phyloP scores from a whole-genome alignment of 2,329 filamentous ascomycete genomes.

The Sordariomycetes sp. region DNA sequence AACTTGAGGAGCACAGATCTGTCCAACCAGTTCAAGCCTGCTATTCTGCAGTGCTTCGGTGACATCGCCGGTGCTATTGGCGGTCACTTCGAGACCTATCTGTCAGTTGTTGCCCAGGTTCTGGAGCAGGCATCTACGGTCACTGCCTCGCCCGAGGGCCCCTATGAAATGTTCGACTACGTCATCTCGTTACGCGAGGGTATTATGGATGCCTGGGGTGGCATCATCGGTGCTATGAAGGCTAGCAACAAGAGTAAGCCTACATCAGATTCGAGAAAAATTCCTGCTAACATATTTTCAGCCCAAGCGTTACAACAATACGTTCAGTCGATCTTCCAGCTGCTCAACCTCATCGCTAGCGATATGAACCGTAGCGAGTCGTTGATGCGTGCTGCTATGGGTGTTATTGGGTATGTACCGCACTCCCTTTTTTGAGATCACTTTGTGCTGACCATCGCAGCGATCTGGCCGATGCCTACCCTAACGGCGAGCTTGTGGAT shows the following conservation, averaged over 20 bases:
- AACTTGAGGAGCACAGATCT: slow-evolving; percentile 83
- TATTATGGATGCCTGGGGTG: slow-evolving; percentile 98
- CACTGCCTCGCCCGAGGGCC: slow-evolving; percentile 66
- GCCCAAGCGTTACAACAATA: slow-evolving; percentile 66
- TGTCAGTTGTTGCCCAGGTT: slow-evolving; percentile 86
- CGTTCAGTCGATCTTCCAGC: slow-evolving; percentile 76
- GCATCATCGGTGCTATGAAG: slow-evolving; percentile 93
- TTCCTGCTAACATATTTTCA: too few relatives aligned
- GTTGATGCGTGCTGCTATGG: slow-evolving; percentile 89
- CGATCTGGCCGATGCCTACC: slow-evolving; percentile 90
- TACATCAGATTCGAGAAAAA: too few relatives aligned
- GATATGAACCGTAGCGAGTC: slow-evolving; percentile 87
- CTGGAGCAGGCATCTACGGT: slow-evolving; percentile 87
- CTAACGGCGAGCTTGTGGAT: slow-evolving; percentile 74
- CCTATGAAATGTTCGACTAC: slow-evolving; percentile 95
- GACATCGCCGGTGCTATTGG: slow-evolving; percentile 94
- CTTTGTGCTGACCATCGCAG: slow-evolving; percentile 41
- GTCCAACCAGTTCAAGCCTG: slow-evolving; percentile 94
- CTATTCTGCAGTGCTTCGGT: slow-evolving; percentile 95
- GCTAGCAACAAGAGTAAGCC: slow-evolving; percentile 62
- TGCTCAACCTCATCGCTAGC: slow-evolving; percentile 70
- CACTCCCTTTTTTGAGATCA: background rate
- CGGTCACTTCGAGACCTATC: slow-evolving; percentile 85
- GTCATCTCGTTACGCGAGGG: slow-evolving; percentile 90
- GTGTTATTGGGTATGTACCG: slow-evolving; percentile 76